Evolutionary conservation across 192 early-diverging fungal genomes (phyloP), one percentile per base, ranked within the genome.

Genomic region (Umbelopsis sp.): DNA sequence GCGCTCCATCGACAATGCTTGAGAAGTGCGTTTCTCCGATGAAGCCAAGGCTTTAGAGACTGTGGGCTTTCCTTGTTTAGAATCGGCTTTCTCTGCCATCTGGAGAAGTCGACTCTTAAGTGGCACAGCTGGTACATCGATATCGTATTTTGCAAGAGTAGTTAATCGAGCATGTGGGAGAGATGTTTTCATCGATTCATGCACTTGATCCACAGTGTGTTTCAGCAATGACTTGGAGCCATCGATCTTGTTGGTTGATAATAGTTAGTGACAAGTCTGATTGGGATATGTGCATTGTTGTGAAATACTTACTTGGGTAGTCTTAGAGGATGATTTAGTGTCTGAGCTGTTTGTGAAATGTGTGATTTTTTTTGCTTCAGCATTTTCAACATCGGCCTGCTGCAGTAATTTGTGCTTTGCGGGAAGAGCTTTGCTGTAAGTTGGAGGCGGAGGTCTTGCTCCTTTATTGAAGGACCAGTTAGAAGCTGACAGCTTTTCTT

Each of bases 341-440:
- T 25, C 53, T 31, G 26, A 31, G 25, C 14, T 17, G 4, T 56
- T 56, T 1, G 25, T 29, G 53, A 16, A 56, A 31, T 29, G 53
- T 8, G 12, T 31, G 53, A 14, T 24, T 56, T 56, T 56, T 21
- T 56, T 56, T 1, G 53, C 26, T 16, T 16, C 24, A 0, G 3
- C 29, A 9, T 14, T 56, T 25, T 14, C 4, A 24, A 0, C 3
- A 56, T 56, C 25, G 14, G 53, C 24, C 17, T 56, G 53, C 26
- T 56, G 53, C 12, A 56, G 25, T 31, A 56, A 31, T 24, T 56
- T 56, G 14, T 56, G 53, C 26, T 56, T 56, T 56, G 53, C 53
- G 12, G 53, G 53, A 31, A 56, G 53, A 17, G 20, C 53, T 31
- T 56, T 56, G 29, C 53, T 56, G 29, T 56, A 56, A 31, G 53